Evolutionary conservation across 495 filamentous ascomycete genomes (phyloP).

Genomic region (Penicillium soppii): DNA sequence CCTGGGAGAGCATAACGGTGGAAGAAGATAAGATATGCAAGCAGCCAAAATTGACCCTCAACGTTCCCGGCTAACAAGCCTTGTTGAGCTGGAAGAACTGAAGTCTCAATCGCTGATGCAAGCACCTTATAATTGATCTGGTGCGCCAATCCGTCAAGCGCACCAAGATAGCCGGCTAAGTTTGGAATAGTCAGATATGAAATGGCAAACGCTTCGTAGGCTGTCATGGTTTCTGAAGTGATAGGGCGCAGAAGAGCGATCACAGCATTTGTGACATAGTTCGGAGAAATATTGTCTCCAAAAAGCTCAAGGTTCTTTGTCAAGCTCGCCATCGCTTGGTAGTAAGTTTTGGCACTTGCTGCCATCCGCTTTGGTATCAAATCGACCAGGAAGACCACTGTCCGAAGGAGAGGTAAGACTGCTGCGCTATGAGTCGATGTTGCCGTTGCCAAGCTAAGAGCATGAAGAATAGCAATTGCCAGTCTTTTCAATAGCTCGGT

Average conservation of each 20-base stretch:
- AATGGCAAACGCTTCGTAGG: conserved; percentile 59
- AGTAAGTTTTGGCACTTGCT: conserved; percentile 41
- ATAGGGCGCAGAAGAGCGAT: conserved; percentile 50
- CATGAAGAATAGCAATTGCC: conserved; percentile 42
- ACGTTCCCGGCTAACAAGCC: conserved; percentile 25
- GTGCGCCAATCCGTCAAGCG: conserved; percentile 46
- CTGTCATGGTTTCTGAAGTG: conserved; percentile 44
- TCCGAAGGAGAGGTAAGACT: conserved; percentile 36
- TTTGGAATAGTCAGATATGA: conserved; percentile 54
- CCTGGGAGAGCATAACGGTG: conserved; percentile 53
- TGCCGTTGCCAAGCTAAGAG: conserved; percentile 34
- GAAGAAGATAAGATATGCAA: conserved; percentile 79
- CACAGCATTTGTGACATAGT: conserved; percentile 34
- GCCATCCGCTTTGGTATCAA: conserved; percentile 52
- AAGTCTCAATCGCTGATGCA: conserved; percentile 43
- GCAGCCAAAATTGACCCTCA: conserved; percentile 64
- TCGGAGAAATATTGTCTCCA: conserved; percentile 19
- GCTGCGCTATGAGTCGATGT: conserved; percentile 17
- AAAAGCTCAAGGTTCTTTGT: conserved; percentile 30
- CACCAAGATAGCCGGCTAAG: conserved; percentile 39
- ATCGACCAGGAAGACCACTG: conserved; percentile 37
- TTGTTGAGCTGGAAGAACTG: conserved; percentile 30
- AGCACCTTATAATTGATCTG: conserved; percentile 55
- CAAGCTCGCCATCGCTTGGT: conserved; percentile 41
- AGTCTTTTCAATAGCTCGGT: conserved; percentile 46